Conservation (phyloP, 2,329 filamentous ascomycete species). For the Gnomoniopsis smithogilvyi region DNA sequence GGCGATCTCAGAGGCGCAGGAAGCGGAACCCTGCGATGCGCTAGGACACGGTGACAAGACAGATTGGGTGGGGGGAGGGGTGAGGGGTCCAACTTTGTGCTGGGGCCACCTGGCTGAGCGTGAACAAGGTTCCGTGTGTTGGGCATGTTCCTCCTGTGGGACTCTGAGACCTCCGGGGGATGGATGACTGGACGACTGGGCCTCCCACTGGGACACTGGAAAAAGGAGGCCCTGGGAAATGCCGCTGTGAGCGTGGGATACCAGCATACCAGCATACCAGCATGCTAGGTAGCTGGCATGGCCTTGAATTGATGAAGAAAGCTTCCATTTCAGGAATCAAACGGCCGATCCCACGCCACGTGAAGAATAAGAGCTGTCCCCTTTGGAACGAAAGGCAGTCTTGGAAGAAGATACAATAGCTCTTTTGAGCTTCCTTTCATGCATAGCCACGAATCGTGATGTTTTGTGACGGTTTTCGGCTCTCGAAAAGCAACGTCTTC, state of each 20-base stretch:
- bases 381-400: too few species aligned
- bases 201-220: not conserved
- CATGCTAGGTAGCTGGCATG: too few species aligned
- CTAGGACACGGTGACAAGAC: constrained; percentile 17
- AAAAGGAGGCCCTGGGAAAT: not conserved
- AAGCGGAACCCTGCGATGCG: constrained; percentile 13
- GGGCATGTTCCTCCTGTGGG: constrained; percentile 8
- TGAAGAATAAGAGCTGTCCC: not conserved
- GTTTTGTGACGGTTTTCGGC: too few species aligned
- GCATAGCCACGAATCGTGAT: too few species aligned
- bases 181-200: not conserved
- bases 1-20: constrained; percentile 18
- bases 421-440: too few species aligned
- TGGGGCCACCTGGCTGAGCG: not conserved
- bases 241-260: not conserved
- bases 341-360: not conserved
- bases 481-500: too few species aligned
- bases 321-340: not conserved
- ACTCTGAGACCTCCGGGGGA: constrained; percentile 1
- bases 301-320: not conserved
- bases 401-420: too few species aligned
- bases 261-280: too few species aligned
- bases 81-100: not conserved
- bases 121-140: not conserved
- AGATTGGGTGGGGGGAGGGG: constrained; percentile 16